Conservation (phyloP, 2,329 filamentous ascomycete species). For the Calonectria naviculata region DNA sequence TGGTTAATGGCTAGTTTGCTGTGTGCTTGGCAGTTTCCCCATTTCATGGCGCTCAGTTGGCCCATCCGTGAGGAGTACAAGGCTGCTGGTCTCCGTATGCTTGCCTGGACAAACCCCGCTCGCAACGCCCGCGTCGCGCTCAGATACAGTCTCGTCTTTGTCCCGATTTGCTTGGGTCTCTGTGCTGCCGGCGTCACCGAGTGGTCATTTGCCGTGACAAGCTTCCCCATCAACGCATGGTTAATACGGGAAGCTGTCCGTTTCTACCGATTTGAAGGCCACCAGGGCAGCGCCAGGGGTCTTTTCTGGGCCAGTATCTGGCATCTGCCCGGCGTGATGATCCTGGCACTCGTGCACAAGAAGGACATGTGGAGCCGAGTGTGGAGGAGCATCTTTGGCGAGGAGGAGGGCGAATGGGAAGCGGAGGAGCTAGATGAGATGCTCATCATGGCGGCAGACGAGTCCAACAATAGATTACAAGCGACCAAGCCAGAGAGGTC, state of each 20-base stretch:
- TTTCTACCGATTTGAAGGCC: conserved; percentile 84
- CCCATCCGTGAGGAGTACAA: conserved; percentile 91
- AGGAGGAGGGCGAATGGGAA: conserved; percentile 67
- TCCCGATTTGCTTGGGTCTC: conserved; percentile 85
- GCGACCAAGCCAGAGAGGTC: conserved; percentile 27
- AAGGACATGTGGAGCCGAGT: conserved; percentile 89
- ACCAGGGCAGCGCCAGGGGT: conserved; percentile 82
- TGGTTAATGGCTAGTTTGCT: conserved; percentile 89
- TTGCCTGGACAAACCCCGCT: conserved; percentile 87
- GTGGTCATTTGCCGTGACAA: conserved; percentile 85
- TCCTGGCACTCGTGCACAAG: conserved; percentile 91
- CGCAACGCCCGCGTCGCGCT: conserved; percentile 89
- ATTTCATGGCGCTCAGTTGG: conserved; percentile 96
- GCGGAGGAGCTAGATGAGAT: conserved; percentile 65
- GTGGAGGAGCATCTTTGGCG: conserved; percentile 76
- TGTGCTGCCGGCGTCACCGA: conserved; percentile 86
- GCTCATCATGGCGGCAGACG: conserved; percentile 47
- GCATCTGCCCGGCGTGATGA: conserved; percentile 91
- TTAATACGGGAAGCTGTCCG: conserved; percentile 80
- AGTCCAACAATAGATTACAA: conserved; percentile 30
- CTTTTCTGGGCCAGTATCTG: conserved; percentile 98
- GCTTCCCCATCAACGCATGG: conserved; percentile 87
- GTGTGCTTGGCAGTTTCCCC: conserved; percentile 97
- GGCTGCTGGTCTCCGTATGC: conserved; percentile 74
- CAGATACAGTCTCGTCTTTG: conserved; percentile 85